Percentiles rank a stretch among this genome's conserved stretches.
Conservation (phyloP, 257 asterid species). For the Jacaranda mimosifolia region DNA sequence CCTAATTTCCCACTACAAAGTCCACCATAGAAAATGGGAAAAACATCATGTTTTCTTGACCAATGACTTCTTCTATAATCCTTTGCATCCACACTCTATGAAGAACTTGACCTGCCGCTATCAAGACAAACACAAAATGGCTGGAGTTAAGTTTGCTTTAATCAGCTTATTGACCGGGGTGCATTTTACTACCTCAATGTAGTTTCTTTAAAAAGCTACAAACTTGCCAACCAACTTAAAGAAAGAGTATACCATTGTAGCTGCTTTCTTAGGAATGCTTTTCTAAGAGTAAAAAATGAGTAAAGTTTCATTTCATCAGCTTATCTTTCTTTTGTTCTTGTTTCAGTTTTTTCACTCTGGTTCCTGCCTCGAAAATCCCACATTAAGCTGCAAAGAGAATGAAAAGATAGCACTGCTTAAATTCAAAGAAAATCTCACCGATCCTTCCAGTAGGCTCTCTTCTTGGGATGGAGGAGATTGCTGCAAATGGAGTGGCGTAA, state of each 20-base stretch:
- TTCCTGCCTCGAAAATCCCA: slow-evolving; percentile 11
- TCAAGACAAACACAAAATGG: no score
- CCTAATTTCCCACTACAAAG: not conserved
- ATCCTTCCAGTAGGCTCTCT: slow-evolving; percentile 46
- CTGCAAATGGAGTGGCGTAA: slow-evolving; percentile 50
- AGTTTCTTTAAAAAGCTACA: not conserved
- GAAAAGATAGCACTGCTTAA: slow-evolving; percentile 40
- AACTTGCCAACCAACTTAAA: not conserved
- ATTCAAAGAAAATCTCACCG: slow-evolving; percentile 42
- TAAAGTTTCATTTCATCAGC: not conserved
- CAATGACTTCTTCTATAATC: not conserved
- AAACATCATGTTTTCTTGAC: not conserved
- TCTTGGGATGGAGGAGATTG: slow-evolving; percentile 48
- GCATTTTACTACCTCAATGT: no score
- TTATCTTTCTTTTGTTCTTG: slow-evolving; percentile 11
- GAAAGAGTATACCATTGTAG: not conserved
- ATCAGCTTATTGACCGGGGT: no score
- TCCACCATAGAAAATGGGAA: not conserved
- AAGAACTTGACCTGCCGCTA: no score
- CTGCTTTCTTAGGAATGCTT: not conserved
- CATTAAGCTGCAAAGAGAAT: slow-evolving; percentile 29
- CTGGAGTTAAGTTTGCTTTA: no score
- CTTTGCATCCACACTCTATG: not conserved
- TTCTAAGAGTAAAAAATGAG: not conserved
- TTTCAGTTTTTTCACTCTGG: slow-evolving; percentile 2